Evolutionary conservation across 257 asterid genomes (phyloP).

Genomic region (Lavandula angustifolia): DNA sequence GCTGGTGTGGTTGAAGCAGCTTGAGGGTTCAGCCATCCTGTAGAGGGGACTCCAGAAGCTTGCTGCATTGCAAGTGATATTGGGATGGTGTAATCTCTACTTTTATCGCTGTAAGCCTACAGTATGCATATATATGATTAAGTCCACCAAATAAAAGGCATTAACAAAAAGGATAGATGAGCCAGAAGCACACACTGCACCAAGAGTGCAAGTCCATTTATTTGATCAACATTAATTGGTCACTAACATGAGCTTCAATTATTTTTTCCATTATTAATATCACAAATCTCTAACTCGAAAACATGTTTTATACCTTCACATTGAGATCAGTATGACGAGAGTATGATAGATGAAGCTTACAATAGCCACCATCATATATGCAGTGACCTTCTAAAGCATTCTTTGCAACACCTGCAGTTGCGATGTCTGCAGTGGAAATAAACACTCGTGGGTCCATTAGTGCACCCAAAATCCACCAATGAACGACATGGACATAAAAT

Average conservation of each 20-base stretch:
- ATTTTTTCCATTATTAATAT: slow-evolving; percentile 22
- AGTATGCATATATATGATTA: slow-evolving; percentile 12
- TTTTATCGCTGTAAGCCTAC: slow-evolving; percentile 83
- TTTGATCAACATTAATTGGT: slow-evolving; percentile 6
- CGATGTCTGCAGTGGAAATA: slow-evolving; percentile 47
- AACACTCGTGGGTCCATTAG: slow-evolving; percentile 20
- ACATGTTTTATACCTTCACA: slow-evolving; percentile 71
- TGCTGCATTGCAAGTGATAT: slow-evolving; percentile 55
- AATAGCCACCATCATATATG: slow-evolving; percentile 97
- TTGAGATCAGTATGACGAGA: slow-evolving; percentile 98
- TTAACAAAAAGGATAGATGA: slow-evolving; percentile 13
- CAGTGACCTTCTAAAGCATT: slow-evolving; percentile 86
- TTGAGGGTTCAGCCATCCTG: slow-evolving; percentile 51
- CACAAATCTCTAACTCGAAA: slow-evolving; percentile 36
- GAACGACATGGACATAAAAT: slow-evolving; percentile 1
- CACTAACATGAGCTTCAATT: slow-evolving; percentile 26
- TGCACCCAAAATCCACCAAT: slow-evolving; percentile 4
- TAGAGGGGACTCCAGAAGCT: slow-evolving; percentile 34
- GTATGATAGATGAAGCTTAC: slow-evolving; percentile 96
- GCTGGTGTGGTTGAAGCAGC: slow-evolving; percentile 35
- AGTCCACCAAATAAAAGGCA: slow-evolving; percentile 21
- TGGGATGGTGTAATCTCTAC: slow-evolving; percentile 77
- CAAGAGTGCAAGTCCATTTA: slow-evolving; percentile 27
- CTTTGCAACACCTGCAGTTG: slow-evolving; percentile 75
- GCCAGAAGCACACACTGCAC: slow-evolving; percentile 41